Evolutionary conservation across 768 basidiomycete genomes (phyloP).

Genomic region (Boletellus emodensis): DNA sequence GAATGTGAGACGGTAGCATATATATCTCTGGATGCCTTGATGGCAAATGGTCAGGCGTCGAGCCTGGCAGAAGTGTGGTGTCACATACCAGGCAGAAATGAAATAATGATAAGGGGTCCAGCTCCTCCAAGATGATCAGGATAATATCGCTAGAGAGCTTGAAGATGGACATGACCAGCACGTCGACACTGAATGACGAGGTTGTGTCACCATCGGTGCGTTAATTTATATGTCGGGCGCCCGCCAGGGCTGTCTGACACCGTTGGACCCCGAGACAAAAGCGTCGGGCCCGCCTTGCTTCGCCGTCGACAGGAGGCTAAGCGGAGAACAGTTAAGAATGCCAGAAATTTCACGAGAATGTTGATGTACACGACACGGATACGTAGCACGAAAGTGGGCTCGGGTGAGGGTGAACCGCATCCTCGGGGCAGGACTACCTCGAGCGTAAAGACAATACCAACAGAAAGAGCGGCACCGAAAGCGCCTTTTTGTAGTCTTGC

Average conservation of each 20-base stretch:
- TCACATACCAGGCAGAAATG: conserved; percentile 29
- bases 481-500: conserved; percentile 30
- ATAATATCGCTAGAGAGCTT: conserved; percentile 29
- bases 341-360: conserved; percentile 24
- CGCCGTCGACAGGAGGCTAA: conserved; percentile 30
- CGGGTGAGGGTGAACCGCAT: conserved; percentile 17
- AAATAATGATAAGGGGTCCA: conserved; percentile 31
- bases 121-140: conserved; percentile 31
- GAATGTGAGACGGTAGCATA: conserved; percentile 18
- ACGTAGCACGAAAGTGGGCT: conserved; percentile 22
- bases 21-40: conserved; percentile 26
- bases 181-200: conserved; percentile 25
- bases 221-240: conserved; percentile 31
- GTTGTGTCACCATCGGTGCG: conserved; percentile 2
- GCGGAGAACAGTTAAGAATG: conserved; percentile 26
- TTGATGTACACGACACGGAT: conserved; percentile 25
- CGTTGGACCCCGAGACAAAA: conserved; percentile 32
- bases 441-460: conserved; percentile 23
- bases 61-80: background rate
- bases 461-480: conserved; percentile 29
- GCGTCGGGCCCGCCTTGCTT: conserved; percentile 29
- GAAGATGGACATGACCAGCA: conserved; percentile 36
- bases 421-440: conserved; percentile 21
- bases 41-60: background rate
- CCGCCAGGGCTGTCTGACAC: conserved; percentile 19